Percentiles rank a stretch among this genome's conserved stretches.
phyloP scores from a whole-genome alignment of 768 basidiomycete genomes.

The Rhizopogon vinicolor region DNA sequence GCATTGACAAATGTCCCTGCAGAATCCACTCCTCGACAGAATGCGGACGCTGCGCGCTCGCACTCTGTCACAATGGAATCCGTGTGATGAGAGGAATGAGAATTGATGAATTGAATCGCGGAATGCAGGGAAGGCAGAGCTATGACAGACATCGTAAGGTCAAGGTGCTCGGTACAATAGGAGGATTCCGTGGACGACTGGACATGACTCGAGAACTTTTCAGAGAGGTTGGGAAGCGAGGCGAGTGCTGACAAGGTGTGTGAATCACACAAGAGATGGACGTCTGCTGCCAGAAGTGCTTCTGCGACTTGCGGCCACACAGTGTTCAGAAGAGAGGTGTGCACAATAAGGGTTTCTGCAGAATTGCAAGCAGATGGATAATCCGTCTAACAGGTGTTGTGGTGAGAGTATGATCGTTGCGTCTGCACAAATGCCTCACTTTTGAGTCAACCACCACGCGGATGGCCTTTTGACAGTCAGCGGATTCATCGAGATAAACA shows the following conservation, averaged over 20 bases:
- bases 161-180: slow-evolving; percentile 87
- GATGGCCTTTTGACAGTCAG: slow-evolving; percentile 73
- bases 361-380: slow-evolving; percentile 98
- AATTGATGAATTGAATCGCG: slow-evolving; percentile 88
- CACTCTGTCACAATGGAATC: slow-evolving; percentile 89
- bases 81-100: slow-evolving; percentile 93
- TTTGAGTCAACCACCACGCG: slow-evolving; percentile 88
- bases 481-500: slow-evolving; percentile 83
- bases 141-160: slow-evolving; percentile 78
- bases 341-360: slow-evolving; percentile 84
- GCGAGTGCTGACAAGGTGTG: slow-evolving; percentile 54
- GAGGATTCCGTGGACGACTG: slow-evolving; percentile 51
- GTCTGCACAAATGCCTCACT: slow-evolving; percentile 37
- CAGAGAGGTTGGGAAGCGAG: slow-evolving; percentile 25
- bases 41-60: slow-evolving; percentile 55
- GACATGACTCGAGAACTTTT: slow-evolving; percentile 44
- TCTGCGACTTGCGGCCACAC: slow-evolving; percentile 80
- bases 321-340: slow-evolving; percentile 62
- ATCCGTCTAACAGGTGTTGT: slow-evolving; percentile 52
- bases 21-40: slow-evolving; percentile 86
- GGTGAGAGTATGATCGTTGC: neutral
- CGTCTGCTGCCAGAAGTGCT: slow-evolving; percentile 62
- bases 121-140: slow-evolving; percentile 62
- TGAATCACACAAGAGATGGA: slow-evolving; percentile 79
- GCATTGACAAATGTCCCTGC: slow-evolving; percentile 94